Conservation (phyloP, 495 filamentous ascomycete genomes). For the Thermothielavioides terrestris region DNA sequence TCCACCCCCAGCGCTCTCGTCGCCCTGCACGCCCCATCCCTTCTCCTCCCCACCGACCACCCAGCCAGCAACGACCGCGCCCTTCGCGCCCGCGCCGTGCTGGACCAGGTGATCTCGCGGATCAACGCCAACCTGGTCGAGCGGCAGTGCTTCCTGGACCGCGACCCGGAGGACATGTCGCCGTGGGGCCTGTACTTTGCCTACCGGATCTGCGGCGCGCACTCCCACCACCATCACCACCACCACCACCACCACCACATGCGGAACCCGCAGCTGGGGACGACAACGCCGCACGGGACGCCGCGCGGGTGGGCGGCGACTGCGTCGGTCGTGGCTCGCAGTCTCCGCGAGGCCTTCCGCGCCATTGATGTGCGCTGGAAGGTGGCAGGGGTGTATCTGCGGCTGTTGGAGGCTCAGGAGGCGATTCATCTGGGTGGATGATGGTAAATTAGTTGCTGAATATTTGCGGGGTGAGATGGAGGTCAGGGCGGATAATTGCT, state of each 20-base stretch:
- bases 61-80: background rate
- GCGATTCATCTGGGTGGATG: background rate
- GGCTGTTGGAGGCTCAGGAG: background rate
- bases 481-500: too few relatives aligned
- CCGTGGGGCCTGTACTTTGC: background rate
- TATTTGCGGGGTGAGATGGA: too few relatives aligned
- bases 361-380: background rate
- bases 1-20: background rate
- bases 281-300: too few relatives aligned
- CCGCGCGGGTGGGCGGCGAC: background rate
- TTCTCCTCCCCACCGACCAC: background rate
- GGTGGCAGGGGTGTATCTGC: background rate
- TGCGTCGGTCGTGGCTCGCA: background rate
- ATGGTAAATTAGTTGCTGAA: too few relatives aligned
- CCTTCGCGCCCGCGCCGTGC: background rate
- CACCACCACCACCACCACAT: too few relatives aligned
- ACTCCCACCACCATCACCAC: too few relatives aligned
- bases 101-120: background rate
- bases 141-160: background rate
- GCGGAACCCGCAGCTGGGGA: too few relatives aligned
- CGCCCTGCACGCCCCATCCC: background rate
- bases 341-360: background rate
- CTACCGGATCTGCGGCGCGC: background rate
- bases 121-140: background rate
- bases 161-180: background rate